These are phyloP conservation scores for Iodosphaeria phyllophila DNA, from an alignment of 2,329 filamentous ascomycete species.

Conservation along the genomic window DNA sequence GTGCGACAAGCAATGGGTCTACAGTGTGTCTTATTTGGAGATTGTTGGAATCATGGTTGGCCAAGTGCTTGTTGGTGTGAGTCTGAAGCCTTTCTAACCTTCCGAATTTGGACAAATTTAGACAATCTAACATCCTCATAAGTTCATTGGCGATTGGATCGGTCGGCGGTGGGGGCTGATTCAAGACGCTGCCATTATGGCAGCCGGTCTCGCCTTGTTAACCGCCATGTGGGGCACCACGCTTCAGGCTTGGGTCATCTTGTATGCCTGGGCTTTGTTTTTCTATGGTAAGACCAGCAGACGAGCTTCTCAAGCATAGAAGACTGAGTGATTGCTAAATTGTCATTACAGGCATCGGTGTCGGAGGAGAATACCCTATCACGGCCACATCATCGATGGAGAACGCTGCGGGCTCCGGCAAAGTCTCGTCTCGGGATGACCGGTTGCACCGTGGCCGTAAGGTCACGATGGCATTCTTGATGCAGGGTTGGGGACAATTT, in stretches of 20 bases:
- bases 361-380: slow-evolving; percentile 87
- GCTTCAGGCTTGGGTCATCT: slow-evolving; percentile 89
- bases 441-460: slow-evolving; percentile 90
- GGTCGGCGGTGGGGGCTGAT: slow-evolving; percentile 91
- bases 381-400: slow-evolving; percentile 93
- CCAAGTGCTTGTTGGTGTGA: slow-evolving; percentile 70
- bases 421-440: slow-evolving; percentile 77
- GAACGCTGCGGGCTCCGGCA: slow-evolving; percentile 69
- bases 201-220: slow-evolving; percentile 78
- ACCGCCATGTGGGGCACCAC: slow-evolving; percentile 77
- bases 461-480: slow-evolving; percentile 87
- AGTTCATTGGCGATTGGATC: slow-evolving; percentile 50
- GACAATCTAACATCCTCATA: slow-evolving; percentile 4
- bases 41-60: slow-evolving; percentile 90
- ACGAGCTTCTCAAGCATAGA: slow-evolving; percentile 20
- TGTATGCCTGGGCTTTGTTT: slow-evolving; percentile 88
- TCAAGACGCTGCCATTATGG: slow-evolving; percentile 90
- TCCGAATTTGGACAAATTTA: slow-evolving; percentile 1
- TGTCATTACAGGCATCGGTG: slow-evolving; percentile 25
- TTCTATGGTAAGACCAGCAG: slow-evolving; percentile 48
- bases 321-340: slow-evolving; percentile 3
- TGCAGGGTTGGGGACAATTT: slow-evolving; percentile 97
- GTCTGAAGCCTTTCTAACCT: slow-evolving; percentile 7
- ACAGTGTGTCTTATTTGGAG: slow-evolving; percentile 77
- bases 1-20: slow-evolving; percentile 66